phyloP scores from a whole-genome alignment of 495 filamentous ascomycete species.

The Neurospora sp. region DNA sequence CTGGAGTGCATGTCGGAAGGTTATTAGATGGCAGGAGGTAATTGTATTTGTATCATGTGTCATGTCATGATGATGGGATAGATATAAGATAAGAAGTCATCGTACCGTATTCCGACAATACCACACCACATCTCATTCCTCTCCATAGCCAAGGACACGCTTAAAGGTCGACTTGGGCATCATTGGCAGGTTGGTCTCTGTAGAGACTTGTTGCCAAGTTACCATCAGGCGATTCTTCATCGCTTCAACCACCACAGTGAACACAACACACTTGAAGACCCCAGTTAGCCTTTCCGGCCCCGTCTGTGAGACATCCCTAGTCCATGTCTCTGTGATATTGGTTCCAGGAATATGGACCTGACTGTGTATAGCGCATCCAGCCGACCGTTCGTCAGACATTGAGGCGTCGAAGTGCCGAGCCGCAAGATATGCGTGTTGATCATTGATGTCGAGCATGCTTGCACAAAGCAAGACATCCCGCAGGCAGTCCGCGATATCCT shows the following conservation, averaged over 20 bases:
- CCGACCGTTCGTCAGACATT: not conserved
- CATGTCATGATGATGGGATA: not conserved
- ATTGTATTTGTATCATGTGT: not conserved
- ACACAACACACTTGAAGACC: not conserved
- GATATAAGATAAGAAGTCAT: not conserved
- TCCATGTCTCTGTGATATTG: not conserved
- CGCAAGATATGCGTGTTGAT: not conserved
- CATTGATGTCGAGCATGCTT: not conserved
- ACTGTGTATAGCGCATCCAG: not conserved
- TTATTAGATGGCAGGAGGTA: conserved; percentile 68
- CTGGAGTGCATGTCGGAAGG: conserved; percentile 37
- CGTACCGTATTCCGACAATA: not conserved
- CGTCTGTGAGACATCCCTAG: not conserved
- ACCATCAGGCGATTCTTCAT: not conserved
- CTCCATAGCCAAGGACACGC: conserved; percentile 36
- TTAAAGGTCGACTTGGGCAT: conserved; percentile 52
- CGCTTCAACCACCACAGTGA: not conserved
- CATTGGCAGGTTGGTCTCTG: not conserved
- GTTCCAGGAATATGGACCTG: not conserved
- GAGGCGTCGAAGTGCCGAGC: not conserved
- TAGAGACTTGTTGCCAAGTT: not conserved
- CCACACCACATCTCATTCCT: not conserved
- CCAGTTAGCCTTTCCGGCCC: not conserved
- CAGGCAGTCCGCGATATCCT: not conserved
- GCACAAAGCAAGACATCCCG: not conserved